Base-by-base conservation (phyloP, 148 eudicot genomes). In the Polygonum aviculare region DNA sequence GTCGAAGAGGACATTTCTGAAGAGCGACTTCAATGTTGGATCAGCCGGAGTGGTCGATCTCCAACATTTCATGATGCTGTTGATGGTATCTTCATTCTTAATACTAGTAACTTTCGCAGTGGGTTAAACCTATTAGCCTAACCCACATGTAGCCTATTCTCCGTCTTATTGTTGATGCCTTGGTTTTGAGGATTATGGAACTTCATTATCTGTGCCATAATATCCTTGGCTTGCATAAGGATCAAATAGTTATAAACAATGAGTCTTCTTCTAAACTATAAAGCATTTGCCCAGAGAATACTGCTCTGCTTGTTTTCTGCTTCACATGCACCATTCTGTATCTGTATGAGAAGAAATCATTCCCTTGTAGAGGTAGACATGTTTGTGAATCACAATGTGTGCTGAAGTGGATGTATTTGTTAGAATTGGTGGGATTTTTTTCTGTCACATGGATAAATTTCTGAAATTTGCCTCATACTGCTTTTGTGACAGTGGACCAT, bases 1-100 rank as follows among this genome's bases (percentile, higher is more conserved):
- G 89, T 90, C 57, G 96, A 88, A 73, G 92, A 88, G 85, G 96
- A 88, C 82, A 88, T 90, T 78, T 92, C 92, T 54, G 92, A 87
- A 79, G 96, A 90, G 78, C 78, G 87, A 76, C 87, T 90, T 76
- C 90, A 88, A 47, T 79, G 78, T n/a, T 90, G 96, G 96, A 90
- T 81, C 74, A 84, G 84, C 83, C 92, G 90, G 45, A 87, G 85
- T 83, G 86, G 83, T 39, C 84, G 83, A 72, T 75, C 92, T 65
- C 87, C 92, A 75, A 84, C 88, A 55, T 83, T 86, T 72, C 92
- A 87, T 81, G 92, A 90, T 81, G 88, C 90, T 39, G 90, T 90
- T 81, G 92, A 90, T 83, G 92, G 96, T 90, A 84, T 44, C n/a
- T 67, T 11, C 39, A 11, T 69, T 48, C 47, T 77, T 54, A 14